Conservation (phyloP, 306 rosid species). For the Potentilla sterilis region DNA sequence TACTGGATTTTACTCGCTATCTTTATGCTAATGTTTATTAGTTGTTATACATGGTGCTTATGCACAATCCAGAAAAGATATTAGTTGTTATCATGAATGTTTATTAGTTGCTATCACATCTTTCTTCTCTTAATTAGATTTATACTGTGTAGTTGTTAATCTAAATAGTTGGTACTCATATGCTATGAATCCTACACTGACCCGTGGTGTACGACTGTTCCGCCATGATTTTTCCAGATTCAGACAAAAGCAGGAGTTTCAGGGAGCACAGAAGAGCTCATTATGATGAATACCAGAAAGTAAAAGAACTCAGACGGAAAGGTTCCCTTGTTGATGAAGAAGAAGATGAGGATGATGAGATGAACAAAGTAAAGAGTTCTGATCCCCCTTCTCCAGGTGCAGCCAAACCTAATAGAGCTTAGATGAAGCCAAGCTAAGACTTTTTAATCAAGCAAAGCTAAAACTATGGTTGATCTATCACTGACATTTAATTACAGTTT, state of each 20-base stretch:
- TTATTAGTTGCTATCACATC: background rate
- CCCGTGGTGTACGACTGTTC: background rate
- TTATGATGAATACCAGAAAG: conserved; percentile 80
- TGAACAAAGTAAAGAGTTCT: conserved; percentile 25
- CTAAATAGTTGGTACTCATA: conserved; percentile 14
- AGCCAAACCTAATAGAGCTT: conserved; percentile 41
- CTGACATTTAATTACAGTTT: conserved; percentile 20
- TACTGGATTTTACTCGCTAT: background rate
- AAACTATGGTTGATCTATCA: conserved; percentile 18
- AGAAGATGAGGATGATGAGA: conserved; percentile 31
- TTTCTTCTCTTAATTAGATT: background rate
- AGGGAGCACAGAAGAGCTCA: conserved; percentile 83
- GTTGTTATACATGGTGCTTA: background rate
- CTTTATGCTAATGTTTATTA: background rate
- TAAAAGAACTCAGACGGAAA: conserved; percentile 58
- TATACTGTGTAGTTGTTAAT: background rate
- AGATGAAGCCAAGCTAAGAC: conserved; percentile 21
- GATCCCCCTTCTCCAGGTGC: conserved; percentile 49
- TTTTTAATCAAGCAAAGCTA: conserved; percentile 17
- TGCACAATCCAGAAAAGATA: background rate
- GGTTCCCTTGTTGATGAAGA: conserved; percentile 63
- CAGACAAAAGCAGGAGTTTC: conserved; percentile 56
- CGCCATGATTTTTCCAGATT: conserved; percentile 31
- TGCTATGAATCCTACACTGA: background rate
- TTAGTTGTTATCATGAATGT: no score